Base-by-base conservation (phyloP, 139 green algal species). In the Penium margaritaceum region DNA sequence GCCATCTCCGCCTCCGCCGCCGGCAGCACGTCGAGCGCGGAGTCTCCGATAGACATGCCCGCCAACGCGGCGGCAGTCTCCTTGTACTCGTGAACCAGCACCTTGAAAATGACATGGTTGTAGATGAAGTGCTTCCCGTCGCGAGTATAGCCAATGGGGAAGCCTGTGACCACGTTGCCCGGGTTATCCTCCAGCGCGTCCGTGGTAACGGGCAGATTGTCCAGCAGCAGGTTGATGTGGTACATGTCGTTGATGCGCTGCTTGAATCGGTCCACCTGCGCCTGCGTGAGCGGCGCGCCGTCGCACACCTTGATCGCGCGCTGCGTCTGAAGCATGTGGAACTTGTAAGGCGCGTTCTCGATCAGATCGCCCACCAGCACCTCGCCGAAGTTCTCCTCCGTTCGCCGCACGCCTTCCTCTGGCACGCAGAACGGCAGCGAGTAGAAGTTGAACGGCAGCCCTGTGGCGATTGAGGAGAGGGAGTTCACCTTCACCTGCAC, bases 381-480 rank as follows among this genome's bases (percentile, higher is more conserved):
- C 12, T 95, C 97, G 39, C 92, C 92, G 19, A 91, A 87, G 78
- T 97, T 97, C 39, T 94, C 87, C 34, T 80, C 84, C 71, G 79
- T 84, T 2, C 79, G 84, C 29, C 89, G 72, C 3, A 95, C 78
- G 6, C 90, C 93, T 72, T 90, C 90, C 1, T 67, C 27, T 2
- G 93, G 93, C 63, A 87, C 86, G 85, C 92, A 97, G 71, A 97
- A 98, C 0, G 92, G 92, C 75, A 96, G 77, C 6, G 80, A 85
- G 82, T 97, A 98, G 77, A 97, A 98, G 17, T 92, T 84, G 74
- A 84, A 96, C 0, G 93, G 92, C 58, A 97, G 78, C 68, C 97
- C 90, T 51, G 93, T 96, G 32, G 94, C 89, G 57, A 87, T 90
- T 1, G 89, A 95, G 1, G 86, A 92, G 27, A 97, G 61, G 0